phyloP scores from a whole-genome alignment of 768 basidiomycete genomes.

The Pleurotus eryngii region DNA sequence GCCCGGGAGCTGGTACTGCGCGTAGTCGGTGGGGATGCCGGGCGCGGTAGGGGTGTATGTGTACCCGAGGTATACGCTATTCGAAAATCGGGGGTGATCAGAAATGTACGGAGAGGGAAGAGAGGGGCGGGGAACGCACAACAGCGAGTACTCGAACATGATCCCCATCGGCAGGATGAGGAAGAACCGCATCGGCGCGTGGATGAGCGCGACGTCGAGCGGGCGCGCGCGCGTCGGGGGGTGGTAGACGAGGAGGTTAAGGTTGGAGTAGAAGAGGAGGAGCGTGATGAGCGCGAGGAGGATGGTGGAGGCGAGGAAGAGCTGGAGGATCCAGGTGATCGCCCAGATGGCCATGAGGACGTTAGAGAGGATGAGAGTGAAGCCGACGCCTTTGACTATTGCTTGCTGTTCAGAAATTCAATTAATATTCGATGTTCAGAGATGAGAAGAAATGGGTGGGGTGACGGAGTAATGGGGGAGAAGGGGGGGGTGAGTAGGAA shows the following conservation, averaged over 20 bases:
- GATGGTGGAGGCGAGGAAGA: constrained; percentile 75
- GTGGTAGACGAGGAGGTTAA: constrained; percentile 74
- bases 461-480: too few relatives aligned
- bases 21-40: constrained; percentile 50
- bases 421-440: background rate
- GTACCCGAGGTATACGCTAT: constrained; percentile 70
- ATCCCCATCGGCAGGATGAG: constrained; percentile 49
- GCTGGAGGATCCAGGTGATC: constrained; percentile 70
- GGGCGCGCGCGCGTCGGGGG: constrained; percentile 56
- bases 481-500: background rate
- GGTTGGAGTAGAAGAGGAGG: constrained; percentile 74
- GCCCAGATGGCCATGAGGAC: constrained; percentile 82
- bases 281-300: constrained; percentile 68
- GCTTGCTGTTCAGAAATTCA: constrained; percentile 40
- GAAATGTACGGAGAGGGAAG: background rate
- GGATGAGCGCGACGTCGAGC: constrained; percentile 79
- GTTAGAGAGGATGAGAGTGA: constrained; percentile 73
- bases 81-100: background rate
- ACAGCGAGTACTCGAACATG: constrained; percentile 57
- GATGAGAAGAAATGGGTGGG: too few relatives aligned
- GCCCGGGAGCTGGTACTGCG: constrained; percentile 66
- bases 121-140: constrained; percentile 36
- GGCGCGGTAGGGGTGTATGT: constrained; percentile 44
- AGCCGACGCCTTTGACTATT: constrained; percentile 75
- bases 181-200: constrained; percentile 81